These are phyloP conservation scores for Massarina eburnea DNA, from an alignment of 2,329 filamentous ascomycete genomes.

Conservation along the genomic window DNA sequence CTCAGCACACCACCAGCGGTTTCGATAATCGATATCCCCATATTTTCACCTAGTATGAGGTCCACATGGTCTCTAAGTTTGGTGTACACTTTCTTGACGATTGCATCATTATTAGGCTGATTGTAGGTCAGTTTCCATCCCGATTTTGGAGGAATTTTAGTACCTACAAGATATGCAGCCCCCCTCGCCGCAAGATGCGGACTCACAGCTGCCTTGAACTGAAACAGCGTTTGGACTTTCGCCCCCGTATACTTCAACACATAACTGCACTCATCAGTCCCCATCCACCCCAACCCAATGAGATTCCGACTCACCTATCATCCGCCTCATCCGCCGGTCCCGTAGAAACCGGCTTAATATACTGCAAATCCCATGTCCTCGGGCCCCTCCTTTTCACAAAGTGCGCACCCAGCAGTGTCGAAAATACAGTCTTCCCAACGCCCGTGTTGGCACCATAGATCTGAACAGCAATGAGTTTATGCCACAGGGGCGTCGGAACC, in stretches of 20 bases:
- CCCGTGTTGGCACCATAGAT: slow-evolving; percentile 83
- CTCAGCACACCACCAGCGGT: slow-evolving; percentile 83
- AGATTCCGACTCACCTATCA: slow-evolving; percentile 55
- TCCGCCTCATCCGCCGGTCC: slow-evolving; percentile 71
- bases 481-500: slow-evolving; percentile 65
- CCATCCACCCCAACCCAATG: neutral
- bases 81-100: slow-evolving; percentile 20
- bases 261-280: slow-evolving; percentile 53
- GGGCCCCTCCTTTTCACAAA: slow-evolving; percentile 23
- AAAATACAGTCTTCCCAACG: slow-evolving; percentile 81
- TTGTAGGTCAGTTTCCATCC: slow-evolving; percentile 6
- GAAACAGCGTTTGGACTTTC: slow-evolving; percentile 64
- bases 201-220: slow-evolving; percentile 74
- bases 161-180: slow-evolving; percentile 19
- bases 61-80: slow-evolving; percentile 18
- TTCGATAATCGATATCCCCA: slow-evolving; percentile 64
- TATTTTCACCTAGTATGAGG: slow-evolving; percentile 3
- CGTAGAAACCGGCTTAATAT: slow-evolving; percentile 81
- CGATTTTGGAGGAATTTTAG: neutral
- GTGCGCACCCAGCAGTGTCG: slow-evolving; percentile 69
- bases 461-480: slow-evolving; percentile 69
- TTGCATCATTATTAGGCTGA: slow-evolving; percentile 26
- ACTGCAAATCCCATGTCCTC: slow-evolving; percentile 54
- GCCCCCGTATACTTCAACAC: slow-evolving; percentile 60
- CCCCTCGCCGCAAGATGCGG: slow-evolving; percentile 70